Base-by-base conservation (phyloP, 169 alveolate species). In the Cryptosporidium sp. region DNA sequence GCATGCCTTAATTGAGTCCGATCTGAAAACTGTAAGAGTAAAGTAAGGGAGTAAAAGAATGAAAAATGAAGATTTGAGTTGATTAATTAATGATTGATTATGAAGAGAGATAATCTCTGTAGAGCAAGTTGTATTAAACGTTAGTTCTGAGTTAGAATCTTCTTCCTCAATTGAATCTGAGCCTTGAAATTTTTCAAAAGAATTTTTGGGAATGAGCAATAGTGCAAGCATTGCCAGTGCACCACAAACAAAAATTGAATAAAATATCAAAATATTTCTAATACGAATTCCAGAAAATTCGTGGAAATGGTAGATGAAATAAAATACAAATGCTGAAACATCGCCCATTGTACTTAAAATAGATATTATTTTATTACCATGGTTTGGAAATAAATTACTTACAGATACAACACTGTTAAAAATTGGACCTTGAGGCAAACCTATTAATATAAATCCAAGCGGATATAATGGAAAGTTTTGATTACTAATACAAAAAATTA, bases 281-380 rank as follows among this genome's bases (percentile, higher is more conserved):
- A 80, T 2, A 23, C 56, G n/a, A n/a, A 65, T 51, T 26, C 53
- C 69, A 23, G 89, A 80, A 62, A 60, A 42, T 45, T 62, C 51
- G 48, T 80, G 89, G 9, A 80, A 37, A 21, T 80, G 48, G 44
- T 80, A 80, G 42, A 80, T 80, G 23, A 60, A 58, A 42, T 80
- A 80, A 62, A 80, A 80, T n/a, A 80, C 89, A 60, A 65, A 80
- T 23, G 89, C 89, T n/a, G 89, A 80, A 29, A 80, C 23, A 62
- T 80, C 89, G 8, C 89, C 89, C 89, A 80, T 80, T 9, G 89
- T 80, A 48, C 89, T 80, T 80, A 80, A 67, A n/a, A 80, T 60
- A 16, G 89, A 80, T 14, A 80, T 80, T 37, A 80, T 80, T 80
- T 80, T 61, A 48, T 80, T 80, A 10, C 51, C 67, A 44, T 80